Evolutionary conservation across 1,284 basidiomycete genomes (phyloP).

Genomic region (Golubevia pallescens): DNA sequence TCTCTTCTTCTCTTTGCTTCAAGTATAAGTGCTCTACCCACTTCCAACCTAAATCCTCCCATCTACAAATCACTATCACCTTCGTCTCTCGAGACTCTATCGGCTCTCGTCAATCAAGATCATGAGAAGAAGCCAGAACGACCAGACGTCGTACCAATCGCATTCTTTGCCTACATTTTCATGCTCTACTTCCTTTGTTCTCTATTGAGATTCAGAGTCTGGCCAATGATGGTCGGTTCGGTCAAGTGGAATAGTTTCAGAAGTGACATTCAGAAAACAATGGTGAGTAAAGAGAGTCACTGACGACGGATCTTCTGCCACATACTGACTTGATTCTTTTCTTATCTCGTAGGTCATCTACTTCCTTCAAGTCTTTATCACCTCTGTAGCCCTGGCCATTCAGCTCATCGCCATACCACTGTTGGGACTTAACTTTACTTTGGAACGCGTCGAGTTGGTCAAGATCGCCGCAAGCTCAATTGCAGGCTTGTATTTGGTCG

Average conservation of each 20-base stretch:
- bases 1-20: background rate
- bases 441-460: constrained; percentile 13
- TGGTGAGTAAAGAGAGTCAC: background rate
- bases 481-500: constrained; percentile 28
- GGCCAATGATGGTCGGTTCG: background rate
- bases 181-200: background rate
- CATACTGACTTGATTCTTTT: background rate
- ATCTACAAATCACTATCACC: background rate
- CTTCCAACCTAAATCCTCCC: background rate
- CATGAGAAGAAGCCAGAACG: background rate
- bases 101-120: background rate
- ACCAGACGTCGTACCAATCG: background rate
- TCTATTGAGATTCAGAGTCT: background rate
- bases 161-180: background rate
- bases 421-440: constrained; percentile 11
- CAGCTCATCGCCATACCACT: constrained; percentile 15
- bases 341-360: constrained; percentile 13
- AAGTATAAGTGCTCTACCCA: background rate
- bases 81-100: background rate
- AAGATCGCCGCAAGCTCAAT: constrained; percentile 15
- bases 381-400: constrained; percentile 10
- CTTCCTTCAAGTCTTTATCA: constrained; percentile 18
- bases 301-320: background rate
- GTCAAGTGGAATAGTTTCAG: background rate
- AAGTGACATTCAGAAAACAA: background rate